These are phyloP conservation scores for Trichoderma sp. DNA, from an alignment of 2,329 filamentous ascomycete genomes.

Conservation along the genomic window DNA sequence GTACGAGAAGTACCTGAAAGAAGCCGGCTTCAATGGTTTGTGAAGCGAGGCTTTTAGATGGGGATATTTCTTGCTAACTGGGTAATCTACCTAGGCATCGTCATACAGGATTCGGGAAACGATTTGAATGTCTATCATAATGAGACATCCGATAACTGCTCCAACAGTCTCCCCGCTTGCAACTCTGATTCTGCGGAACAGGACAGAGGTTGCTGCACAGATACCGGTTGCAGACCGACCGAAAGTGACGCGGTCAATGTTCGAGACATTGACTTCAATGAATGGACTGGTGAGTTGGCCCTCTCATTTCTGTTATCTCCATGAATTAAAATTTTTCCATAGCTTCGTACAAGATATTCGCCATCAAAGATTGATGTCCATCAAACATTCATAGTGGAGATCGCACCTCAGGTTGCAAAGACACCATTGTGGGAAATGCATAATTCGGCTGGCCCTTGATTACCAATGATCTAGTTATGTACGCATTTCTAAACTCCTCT, in stretches of 20 bases:
- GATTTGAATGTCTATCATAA: not conserved
- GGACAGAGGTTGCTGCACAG: not conserved
- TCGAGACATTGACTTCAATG: not conserved
- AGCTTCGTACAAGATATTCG: slow-evolving; percentile 2
- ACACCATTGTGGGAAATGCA: not conserved
- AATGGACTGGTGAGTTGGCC: not conserved
- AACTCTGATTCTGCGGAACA: not conserved
- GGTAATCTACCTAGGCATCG: not conserved
- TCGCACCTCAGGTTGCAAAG: too few species aligned
- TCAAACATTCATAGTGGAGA: not conserved
- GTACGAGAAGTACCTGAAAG: slow-evolving; percentile 51
- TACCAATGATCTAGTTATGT: not conserved
- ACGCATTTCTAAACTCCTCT: not conserved
- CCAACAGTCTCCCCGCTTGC: not conserved
- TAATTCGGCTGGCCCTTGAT: slow-evolving; percentile 57
- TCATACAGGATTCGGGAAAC: not conserved
- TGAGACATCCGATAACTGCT: not conserved
- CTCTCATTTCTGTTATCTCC: not conserved
- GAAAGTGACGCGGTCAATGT: not conserved
- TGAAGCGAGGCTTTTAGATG: not conserved
- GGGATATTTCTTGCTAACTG: not conserved
- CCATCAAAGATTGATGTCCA: not conserved
- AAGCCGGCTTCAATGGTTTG: slow-evolving; percentile 46
- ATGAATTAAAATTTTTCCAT: not conserved
- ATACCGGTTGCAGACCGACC: not conserved